Evolutionary conservation across 768 basidiomycete genomes (phyloP).

Genomic region (Peribolospora baueri): DNA sequence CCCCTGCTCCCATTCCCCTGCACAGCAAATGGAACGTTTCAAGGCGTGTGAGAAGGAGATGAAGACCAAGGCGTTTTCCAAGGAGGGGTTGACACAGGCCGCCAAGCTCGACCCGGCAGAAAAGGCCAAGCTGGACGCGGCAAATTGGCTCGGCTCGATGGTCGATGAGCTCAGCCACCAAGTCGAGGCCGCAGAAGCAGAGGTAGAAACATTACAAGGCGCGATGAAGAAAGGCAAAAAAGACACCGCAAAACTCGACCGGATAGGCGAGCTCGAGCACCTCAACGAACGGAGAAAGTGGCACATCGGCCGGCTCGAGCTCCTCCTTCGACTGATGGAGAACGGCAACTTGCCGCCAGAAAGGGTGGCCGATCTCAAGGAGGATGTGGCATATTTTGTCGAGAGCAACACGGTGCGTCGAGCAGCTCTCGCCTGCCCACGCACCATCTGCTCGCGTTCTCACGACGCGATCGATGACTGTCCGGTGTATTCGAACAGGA

Average conservation of each 20-base stretch:
- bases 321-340: constrained; percentile 74
- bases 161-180: constrained; percentile 84
- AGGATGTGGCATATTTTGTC: constrained; percentile 89
- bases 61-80: constrained; percentile 99
- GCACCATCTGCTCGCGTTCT: background rate
- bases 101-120: constrained; percentile 89
- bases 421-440: background rate
- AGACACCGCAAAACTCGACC: constrained; percentile 31
- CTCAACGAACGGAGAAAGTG: constrained; percentile 85
- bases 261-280: constrained; percentile 58
- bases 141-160: constrained; percentile 56
- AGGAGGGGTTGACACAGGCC: constrained; percentile 85
- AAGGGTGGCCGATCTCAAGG: constrained; percentile 55
- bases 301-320: constrained; percentile 79
- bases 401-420: constrained; percentile 71
- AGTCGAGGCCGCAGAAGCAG: constrained; percentile 81
- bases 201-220: constrained; percentile 63
- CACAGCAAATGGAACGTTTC: constrained; percentile 99
- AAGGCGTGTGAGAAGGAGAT: constrained; percentile 99
- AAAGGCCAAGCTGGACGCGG: constrained; percentile 75
- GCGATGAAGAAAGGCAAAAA: constrained; percentile 40
- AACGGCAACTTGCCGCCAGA: constrained; percentile 73
- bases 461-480: constrained; percentile 9
- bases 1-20: constrained; percentile 3
- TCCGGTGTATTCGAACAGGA: constrained; percentile 31